Conservation (phyloP, 345 rosid species). For the Gossypium australe region DNA sequence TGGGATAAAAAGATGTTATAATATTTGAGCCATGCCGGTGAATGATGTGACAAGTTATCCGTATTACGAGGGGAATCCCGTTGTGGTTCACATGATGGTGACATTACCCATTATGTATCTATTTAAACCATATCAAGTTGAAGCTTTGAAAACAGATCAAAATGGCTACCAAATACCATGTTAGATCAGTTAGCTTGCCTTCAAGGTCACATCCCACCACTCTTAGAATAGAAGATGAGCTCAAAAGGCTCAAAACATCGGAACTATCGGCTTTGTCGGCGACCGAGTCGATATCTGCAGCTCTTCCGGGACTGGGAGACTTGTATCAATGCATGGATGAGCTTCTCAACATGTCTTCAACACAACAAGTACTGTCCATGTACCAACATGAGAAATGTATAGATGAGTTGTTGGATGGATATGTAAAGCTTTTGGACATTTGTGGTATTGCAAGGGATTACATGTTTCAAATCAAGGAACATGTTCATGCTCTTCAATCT, state of each 20-base stretch:
- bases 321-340: conserved; percentile 43
- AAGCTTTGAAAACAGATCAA: not conserved
- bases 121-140: conserved; percentile 16
- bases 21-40: conserved; percentile 28
- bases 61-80: conserved; percentile 16
- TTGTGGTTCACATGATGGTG: conserved; percentile 27
- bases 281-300: conserved; percentile 29
- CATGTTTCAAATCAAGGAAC: conserved; percentile 44
- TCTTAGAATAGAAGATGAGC: conserved; percentile 38
- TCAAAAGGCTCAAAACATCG: conserved; percentile 36
- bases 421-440: conserved; percentile 50
- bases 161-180: conserved; percentile 36
- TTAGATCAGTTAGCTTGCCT: conserved; percentile 65
- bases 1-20: too few species aligned
- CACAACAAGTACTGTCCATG: conserved; percentile 41
- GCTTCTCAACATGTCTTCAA: conserved; percentile 49
- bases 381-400: conserved; percentile 27
- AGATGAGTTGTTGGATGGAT: conserved; percentile 53
- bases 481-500: conserved; percentile 49
- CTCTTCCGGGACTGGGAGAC: conserved; percentile 43
- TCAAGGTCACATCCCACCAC: conserved; percentile 67
- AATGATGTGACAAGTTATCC: conserved; percentile 22
- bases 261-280: conserved; percentile 24
- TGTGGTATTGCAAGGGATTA: conserved; percentile 54
- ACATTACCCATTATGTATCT: not conserved